phyloP scores from a whole-genome alignment of 2,329 filamentous ascomycete genomes.

The Rutstroemia sp. region DNA sequence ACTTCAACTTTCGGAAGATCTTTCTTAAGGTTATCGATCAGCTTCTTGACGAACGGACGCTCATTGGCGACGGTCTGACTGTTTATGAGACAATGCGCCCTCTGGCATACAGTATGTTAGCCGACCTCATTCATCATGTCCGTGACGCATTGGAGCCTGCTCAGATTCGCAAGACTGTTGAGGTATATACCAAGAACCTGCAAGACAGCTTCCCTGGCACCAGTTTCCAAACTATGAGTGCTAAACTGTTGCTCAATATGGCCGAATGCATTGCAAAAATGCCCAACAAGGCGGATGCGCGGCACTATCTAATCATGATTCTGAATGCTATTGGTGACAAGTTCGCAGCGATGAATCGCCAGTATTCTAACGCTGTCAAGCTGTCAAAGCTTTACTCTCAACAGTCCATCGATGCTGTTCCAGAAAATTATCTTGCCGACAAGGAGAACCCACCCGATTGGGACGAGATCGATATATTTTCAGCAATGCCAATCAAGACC shows the following conservation, averaged over 20 bases:
- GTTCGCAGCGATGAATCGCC: conserved; percentile 94
- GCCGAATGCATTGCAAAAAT: conserved; percentile 95
- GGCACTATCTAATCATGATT: conserved; percentile 95
- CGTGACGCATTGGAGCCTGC: conserved; percentile 80
- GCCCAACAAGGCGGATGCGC: conserved; percentile 85
- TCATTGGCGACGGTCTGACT: conserved; percentile 92
- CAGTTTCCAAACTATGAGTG: conserved; percentile 99
- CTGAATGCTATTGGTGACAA: conserved; percentile 97
- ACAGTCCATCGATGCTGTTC: conserved; percentile 52
- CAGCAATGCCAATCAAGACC: conserved; percentile 91
- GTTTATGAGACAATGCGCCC: conserved; percentile 96
- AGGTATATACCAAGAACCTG: conserved; percentile 93
- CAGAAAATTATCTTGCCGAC: conserved; percentile 80
- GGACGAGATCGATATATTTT: conserved; percentile 98
- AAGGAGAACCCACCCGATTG: conserved; percentile 78
- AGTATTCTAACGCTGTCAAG: conserved; percentile 92
- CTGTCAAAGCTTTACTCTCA: conserved; percentile 71
- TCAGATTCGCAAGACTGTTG: conserved; percentile 91
- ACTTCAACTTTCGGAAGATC: conserved; percentile 95
- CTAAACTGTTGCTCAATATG: conserved; percentile 94
- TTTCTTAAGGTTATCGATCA: conserved; percentile 94
- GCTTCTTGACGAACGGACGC: conserved; percentile 82
- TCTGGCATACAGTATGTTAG: conserved; percentile 95
- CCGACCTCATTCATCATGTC: conserved; percentile 95
- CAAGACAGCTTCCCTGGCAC: conserved; percentile 95